Evolutionary conservation across 2,329 filamentous ascomycete genomes (phyloP), one percentile per base, ranked within the genome.

Genomic region (Diaporthe sp.): DNA sequence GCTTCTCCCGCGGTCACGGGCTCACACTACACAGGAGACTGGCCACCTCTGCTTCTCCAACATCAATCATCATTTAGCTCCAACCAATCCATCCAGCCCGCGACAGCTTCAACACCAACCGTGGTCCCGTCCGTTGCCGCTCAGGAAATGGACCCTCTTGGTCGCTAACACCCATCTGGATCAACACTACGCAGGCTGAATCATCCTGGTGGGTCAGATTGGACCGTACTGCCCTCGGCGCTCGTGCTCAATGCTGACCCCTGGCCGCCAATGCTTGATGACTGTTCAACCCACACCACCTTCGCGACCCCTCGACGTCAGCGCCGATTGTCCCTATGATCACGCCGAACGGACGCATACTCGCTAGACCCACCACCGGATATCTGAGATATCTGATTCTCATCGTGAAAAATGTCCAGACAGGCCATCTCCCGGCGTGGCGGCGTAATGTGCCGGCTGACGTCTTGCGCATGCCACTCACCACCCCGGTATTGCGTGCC

Each of bases 191-290:
- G 60, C 60, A 22, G 13, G 37, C n/a, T 31, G 60, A 28, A 62
- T 25, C 60, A 34, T 17, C 39, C 39, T 46, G 42, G 39, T 65
- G 42, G 60, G 25, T 65, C 60, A 17, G 39, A 65, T 46, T 25
- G 60, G 39, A 31, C n/a, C n/a, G n/a, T 42, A 39, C 25, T 53
- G 49, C n/a, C 49, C 25, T 31, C 49, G 31, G 17, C 13, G 37
- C 58, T n/a, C 34, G n/a, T 28, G 58, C 58, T 65, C 13, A 25
- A 28, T 58, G 55, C 31, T 61, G 34, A 22, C 34, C 60, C 60
- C 25, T 31, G 60, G 39, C 25, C 25, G 42, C 42, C 25, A 65
- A 49, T 46, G 42, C n/a, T 62, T 44, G 60, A 62, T 55, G 65
- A 28, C 62, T 51, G 44, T 51, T 34, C 7, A 37, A 17, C 3